Conservation (phyloP, 805 yeast species). For the Starmerella sp. region DNA sequence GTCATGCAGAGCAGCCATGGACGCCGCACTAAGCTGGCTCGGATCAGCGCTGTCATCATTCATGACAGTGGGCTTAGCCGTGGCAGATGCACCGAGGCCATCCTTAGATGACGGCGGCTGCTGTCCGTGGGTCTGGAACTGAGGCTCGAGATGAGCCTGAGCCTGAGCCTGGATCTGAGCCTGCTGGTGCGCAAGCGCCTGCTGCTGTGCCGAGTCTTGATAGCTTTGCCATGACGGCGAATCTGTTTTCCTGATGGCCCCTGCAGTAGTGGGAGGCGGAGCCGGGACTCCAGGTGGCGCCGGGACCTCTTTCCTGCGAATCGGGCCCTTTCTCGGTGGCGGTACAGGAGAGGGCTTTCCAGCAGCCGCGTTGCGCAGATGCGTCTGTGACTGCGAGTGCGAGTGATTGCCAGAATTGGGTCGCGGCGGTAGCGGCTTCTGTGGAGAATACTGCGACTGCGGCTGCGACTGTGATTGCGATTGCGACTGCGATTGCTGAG, state of each 20-base stretch:
- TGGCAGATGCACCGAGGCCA: background rate
- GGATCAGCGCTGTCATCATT: background rate
- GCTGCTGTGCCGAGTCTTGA: background rate
- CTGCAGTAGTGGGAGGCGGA: background rate
- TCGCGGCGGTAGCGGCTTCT: background rate
- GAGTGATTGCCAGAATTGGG: background rate
- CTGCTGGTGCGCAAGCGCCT: background rate
- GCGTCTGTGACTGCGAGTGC: conserved; percentile 3
- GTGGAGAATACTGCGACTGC: background rate
- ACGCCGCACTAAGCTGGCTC: background rate
- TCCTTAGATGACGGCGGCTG: background rate
- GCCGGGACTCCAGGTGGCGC: background rate
- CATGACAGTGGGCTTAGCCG: background rate
- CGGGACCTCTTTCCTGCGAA: conserved; percentile 20
- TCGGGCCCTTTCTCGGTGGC: conserved; percentile 16
- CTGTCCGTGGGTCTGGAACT: background rate
- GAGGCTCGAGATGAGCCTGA: background rate
- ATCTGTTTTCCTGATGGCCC: background rate
- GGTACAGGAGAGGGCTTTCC: background rate
- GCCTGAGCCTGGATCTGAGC: background rate
- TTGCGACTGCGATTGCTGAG: background rate
- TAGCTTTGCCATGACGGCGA: background rate
- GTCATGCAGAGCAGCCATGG: background rate
- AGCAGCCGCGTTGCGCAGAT: background rate
- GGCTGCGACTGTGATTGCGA: background rate